These are phyloP conservation scores for Mycena epipterygia DNA, from an alignment of 768 basidiomycete genomes.

Conservation along the genomic window DNA sequence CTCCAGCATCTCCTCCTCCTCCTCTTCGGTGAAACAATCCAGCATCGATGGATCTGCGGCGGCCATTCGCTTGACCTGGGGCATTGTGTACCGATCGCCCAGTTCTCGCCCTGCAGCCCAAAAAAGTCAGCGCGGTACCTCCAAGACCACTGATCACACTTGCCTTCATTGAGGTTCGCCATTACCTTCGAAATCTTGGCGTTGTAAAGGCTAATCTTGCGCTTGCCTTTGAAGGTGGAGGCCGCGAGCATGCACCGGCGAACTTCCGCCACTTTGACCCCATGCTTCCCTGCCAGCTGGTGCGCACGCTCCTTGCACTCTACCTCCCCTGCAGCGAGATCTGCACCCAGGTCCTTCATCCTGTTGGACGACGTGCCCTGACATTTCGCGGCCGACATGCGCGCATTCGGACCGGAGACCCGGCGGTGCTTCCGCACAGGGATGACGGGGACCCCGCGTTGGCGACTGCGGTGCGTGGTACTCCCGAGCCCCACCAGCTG, in stretches of 20 bases:
- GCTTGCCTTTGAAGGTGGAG: not conserved
- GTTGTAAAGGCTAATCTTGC: no score
- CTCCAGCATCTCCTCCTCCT: not conserved
- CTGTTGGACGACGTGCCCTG: no score
- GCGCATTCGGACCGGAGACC: not conserved
- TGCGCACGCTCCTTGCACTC: not conserved
- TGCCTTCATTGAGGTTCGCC: not conserved
- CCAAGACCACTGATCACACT: not conserved
- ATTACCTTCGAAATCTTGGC: not conserved
- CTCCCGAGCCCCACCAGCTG: not conserved
- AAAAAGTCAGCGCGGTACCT: not conserved
- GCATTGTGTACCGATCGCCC: not conserved
- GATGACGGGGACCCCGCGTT: not conserved
- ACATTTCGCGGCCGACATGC: not conserved
- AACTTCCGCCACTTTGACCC: not conserved
- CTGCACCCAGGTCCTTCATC: not conserved
- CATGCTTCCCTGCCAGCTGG: not conserved
- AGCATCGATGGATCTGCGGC: not conserved
- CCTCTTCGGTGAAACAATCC: not conserved
- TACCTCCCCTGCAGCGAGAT: not conserved
- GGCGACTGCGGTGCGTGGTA: not conserved
- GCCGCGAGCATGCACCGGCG: not conserved
- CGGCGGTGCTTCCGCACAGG: not conserved
- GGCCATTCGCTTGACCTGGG: not conserved
- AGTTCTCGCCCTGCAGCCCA: not conserved